phyloP scores from a whole-genome alignment of 495 filamentous ascomycete genomes.

The Penicillium simplicissimum region DNA sequence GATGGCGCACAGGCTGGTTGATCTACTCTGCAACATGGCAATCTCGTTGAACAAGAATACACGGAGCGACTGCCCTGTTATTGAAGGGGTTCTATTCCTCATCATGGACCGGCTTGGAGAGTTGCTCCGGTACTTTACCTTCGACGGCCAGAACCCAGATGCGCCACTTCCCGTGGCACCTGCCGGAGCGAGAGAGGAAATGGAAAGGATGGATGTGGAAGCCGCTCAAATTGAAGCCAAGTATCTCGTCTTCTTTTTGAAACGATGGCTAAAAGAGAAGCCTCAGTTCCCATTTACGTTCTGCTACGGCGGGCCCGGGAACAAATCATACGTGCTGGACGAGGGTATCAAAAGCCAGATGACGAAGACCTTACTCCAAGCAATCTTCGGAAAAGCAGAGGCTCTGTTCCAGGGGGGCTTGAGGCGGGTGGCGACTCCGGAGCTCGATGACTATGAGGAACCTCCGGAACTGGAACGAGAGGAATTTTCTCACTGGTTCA shows the following conservation, averaged over 20 bases:
- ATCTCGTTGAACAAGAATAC: slow-evolving; percentile 27
- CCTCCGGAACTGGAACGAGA: slow-evolving; percentile 12
- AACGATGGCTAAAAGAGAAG: slow-evolving; percentile 28
- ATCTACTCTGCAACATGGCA: slow-evolving; percentile 33
- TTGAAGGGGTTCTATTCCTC: slow-evolving; percentile 43
- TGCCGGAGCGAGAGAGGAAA: slow-evolving; percentile 20
- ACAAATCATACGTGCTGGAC: too few species aligned
- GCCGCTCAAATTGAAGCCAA: slow-evolving; percentile 33
- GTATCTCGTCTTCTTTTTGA: slow-evolving; percentile 41
- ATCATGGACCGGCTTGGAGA: slow-evolving; percentile 39
- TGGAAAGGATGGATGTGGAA: slow-evolving; percentile 19
- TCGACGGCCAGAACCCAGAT: slow-evolving; percentile 30
- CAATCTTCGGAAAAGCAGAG: slow-evolving; percentile 39
- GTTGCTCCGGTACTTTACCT: slow-evolving; percentile 41
- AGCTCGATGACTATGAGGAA: slow-evolving; percentile 14
- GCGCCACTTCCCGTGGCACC: slow-evolving; percentile 36
- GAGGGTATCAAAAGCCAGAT: slow-evolving; percentile 19
- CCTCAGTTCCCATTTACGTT: background rate
- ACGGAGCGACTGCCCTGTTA: slow-evolving; percentile 29
- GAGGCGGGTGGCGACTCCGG: slow-evolving; percentile 25
- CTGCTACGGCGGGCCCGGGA: too few species aligned
- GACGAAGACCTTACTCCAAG: slow-evolving; percentile 43
- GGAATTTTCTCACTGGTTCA: slow-evolving; percentile 46
- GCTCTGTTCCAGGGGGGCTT: slow-evolving; percentile 31
- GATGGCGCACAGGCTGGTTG: slow-evolving; percentile 18